A percentile compares a stretch with the other conserved stretches of the same genome.
Conservation (phyloP, 768 basidiomycete species). For the Leccinum sublutescens region DNA sequence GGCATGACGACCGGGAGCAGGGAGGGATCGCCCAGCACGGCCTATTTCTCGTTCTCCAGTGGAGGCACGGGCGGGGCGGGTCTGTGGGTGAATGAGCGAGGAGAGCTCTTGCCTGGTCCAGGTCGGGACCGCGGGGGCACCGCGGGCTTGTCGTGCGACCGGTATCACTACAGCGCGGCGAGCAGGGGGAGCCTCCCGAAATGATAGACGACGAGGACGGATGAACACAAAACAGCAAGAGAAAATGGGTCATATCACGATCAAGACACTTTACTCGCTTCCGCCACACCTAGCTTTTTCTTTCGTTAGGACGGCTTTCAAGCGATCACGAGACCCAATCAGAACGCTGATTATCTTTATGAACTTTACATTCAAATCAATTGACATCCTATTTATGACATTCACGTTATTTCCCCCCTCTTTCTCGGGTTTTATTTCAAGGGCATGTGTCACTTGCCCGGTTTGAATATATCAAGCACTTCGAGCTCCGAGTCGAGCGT, state of each 20-base stretch:
- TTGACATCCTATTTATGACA: slow-evolving; percentile 26
- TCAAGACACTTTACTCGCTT: slow-evolving; percentile 1
- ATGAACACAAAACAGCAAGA: neutral
- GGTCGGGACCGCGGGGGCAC: slow-evolving; percentile 1
- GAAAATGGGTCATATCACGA: neutral
- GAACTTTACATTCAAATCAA: slow-evolving; percentile 10
- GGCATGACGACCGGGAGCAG: neutral
- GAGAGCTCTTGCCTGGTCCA: slow-evolving; percentile 20
- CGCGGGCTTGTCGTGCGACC: slow-evolving; percentile 11
- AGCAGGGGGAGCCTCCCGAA: slow-evolving; percentile 10
- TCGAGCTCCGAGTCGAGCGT: neutral
- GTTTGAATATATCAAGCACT: neutral
- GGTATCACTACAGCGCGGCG: slow-evolving; percentile 18
- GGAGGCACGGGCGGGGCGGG: slow-evolving; percentile 9
- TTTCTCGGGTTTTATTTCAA: neutral
- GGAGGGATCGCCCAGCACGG: slow-evolving; percentile 22
- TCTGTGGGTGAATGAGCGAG: slow-evolving; percentile 27
- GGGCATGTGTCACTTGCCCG: neutral
- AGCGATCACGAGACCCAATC: slow-evolving; percentile 8
- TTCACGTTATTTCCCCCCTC: slow-evolving; percentile 8
- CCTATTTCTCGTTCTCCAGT: slow-evolving; percentile 28
- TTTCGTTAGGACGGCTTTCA: neutral
- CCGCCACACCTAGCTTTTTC: neutral
- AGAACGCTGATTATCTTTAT: slow-evolving; percentile 26
- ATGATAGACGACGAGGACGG: slow-evolving; percentile 4